phyloP scores from a whole-genome alignment of 2,329 filamentous ascomycete species.

The Fusarium coffeatum region DNA sequence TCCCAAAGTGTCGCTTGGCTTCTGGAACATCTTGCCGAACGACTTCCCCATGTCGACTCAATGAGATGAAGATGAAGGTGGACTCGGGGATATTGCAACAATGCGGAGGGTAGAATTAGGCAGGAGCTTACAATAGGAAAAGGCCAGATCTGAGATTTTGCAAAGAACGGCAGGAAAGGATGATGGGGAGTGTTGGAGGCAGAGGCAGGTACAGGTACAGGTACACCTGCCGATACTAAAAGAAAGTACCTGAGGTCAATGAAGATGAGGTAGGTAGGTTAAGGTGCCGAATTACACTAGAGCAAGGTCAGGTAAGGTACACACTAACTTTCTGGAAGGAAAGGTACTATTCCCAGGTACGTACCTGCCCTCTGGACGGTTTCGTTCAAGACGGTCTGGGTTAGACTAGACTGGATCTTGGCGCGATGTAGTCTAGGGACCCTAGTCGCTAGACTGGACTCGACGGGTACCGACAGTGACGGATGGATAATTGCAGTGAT shows the following conservation, averaged over 20 bases:
- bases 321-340: background rate
- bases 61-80: conserved; percentile 7
- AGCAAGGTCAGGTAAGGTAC: conserved; percentile 16
- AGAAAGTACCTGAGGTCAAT: conserved; percentile 25
- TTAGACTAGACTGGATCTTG: conserved; percentile 26
- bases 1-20: conserved; percentile 41
- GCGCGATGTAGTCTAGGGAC: conserved; percentile 24
- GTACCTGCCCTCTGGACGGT: conserved; percentile 22
- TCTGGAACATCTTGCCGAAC: conserved; percentile 37
- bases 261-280: background rate
- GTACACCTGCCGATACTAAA: conserved; percentile 2
- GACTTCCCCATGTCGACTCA: conserved; percentile 12
- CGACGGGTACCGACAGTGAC: background rate
- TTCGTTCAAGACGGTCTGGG: conserved; percentile 34
- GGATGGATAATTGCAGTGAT: background rate
- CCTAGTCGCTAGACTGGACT: conserved; percentile 9
- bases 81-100: conserved; percentile 1
- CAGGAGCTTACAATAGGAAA: background rate
- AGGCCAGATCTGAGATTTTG: background rate
- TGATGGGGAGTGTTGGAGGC: background rate
- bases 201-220: background rate
- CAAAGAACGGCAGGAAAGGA: background rate
- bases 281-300: conserved; percentile 30
- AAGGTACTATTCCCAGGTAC: conserved; percentile 29
- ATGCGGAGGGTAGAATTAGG: background rate